Evolutionary conservation across 148 eudicot species (phyloP).

Genomic region (Camellia japonica): DNA sequence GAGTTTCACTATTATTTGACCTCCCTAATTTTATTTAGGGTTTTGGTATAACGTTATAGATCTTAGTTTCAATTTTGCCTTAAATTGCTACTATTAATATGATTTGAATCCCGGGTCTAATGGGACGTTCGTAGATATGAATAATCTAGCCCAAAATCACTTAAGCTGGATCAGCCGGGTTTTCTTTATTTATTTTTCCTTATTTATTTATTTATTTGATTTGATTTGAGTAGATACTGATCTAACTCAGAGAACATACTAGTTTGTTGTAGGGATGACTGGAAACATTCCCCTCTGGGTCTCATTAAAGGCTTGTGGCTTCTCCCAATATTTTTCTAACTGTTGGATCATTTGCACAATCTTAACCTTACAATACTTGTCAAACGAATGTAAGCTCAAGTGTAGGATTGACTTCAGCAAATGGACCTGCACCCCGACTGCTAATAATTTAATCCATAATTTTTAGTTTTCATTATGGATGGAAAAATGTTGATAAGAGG

Average conservation of each 20-base stretch:
- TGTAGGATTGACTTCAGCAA: neutral
- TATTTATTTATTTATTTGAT: no score
- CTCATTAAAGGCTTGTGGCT: neutral
- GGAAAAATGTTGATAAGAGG: neutral
- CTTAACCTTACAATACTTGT: no score
- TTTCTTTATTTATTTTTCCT: no score
- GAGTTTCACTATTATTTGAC: neutral
- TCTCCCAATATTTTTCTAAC: neutral
- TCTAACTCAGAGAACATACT: neutral
- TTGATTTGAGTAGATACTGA: neutral
- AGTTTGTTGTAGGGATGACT: neutral
- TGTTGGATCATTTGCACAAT: no score
- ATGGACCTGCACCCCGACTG: neutral
- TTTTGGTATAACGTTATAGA: neutral
- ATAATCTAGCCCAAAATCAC: neutral
- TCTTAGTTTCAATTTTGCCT: neutral
- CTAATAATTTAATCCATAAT: neutral
- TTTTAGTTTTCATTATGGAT: neutral
- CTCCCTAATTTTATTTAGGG: neutral
- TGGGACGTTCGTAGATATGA: neutral
- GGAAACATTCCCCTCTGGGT: neutral
- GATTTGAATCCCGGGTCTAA: slow-evolving; percentile 5
- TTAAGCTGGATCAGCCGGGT: neutral
- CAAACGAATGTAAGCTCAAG: no score
- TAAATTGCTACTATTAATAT: neutral